Conservation (phyloP, 129 eudicot genomes). For the Cynara cardunculus region DNA sequence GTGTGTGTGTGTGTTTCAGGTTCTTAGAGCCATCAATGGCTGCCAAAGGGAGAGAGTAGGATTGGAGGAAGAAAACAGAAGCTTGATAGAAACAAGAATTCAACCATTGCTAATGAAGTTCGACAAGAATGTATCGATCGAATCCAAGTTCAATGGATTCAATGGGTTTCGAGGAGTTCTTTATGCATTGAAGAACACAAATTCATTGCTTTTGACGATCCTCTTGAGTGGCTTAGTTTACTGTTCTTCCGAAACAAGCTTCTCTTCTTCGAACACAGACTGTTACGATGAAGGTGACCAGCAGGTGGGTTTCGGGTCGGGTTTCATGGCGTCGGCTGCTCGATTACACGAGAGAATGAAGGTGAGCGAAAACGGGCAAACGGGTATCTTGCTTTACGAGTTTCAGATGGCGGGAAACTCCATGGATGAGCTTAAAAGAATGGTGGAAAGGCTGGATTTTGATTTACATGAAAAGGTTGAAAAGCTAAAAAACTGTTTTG, state of each 20-base stretch:
- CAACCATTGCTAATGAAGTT: constrained; percentile 46
- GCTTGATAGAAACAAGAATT: constrained; percentile 45
- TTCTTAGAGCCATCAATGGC: constrained; percentile 58
- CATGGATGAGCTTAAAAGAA: constrained; percentile 54
- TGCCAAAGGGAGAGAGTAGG: constrained; percentile 62
- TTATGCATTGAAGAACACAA: constrained; percentile 48
- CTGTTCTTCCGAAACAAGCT: constrained; percentile 40
- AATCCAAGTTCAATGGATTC: constrained; percentile 55
- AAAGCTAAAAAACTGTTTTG: constrained; percentile 36
- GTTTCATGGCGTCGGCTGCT: constrained; percentile 45
- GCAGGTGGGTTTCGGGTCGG: constrained; percentile 38
- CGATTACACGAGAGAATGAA: constrained; percentile 45
- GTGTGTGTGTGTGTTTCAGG: constrained; percentile 21
- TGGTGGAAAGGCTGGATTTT: constrained; percentile 46
- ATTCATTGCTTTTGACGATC: constrained; percentile 45
- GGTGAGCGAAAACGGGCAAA: constrained; percentile 38
- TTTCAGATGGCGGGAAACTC: constrained; percentile 40
- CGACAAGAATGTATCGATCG: constrained; percentile 39
- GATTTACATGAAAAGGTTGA: constrained; percentile 42
- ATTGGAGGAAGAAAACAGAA: constrained; percentile 54
- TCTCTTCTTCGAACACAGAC: constrained; percentile 30
- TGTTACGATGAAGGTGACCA: not conserved
- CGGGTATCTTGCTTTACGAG: constrained; percentile 46
- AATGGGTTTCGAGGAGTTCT: constrained; percentile 58
- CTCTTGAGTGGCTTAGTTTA: constrained; percentile 44